These are phyloP conservation scores for Claviceps sp. DNA, from an alignment of 2,329 filamentous ascomycete species.

Conservation along the genomic window DNA sequence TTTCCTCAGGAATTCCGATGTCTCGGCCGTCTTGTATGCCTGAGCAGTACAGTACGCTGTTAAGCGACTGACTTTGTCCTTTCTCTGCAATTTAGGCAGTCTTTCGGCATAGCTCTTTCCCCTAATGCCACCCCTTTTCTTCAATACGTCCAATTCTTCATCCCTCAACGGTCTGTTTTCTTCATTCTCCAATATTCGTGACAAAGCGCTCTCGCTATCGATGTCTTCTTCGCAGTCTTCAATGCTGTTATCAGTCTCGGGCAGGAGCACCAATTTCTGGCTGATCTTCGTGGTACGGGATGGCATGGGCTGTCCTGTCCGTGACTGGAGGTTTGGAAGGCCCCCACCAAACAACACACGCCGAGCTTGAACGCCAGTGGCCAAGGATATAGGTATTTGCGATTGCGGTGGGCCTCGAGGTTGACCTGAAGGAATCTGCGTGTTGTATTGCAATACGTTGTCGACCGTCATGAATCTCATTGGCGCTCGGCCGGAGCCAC, in stretches of 20 bases:
- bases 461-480: slow-evolving; percentile 83
- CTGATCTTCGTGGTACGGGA: slow-evolving; percentile 86
- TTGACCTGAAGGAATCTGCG: slow-evolving; percentile 90
- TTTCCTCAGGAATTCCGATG: slow-evolving; percentile 78
- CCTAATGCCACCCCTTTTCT: slow-evolving; percentile 45
- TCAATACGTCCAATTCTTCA: slow-evolving; percentile 52
- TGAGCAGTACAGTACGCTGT: slow-evolving; percentile 96
- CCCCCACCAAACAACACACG: slow-evolving; percentile 23
- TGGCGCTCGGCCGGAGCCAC: slow-evolving; percentile 23
- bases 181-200: slow-evolving; percentile 34
- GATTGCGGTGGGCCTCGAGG: slow-evolving; percentile 56
- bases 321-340: slow-evolving; percentile 26
- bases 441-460: slow-evolving; percentile 85
- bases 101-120: slow-evolving; percentile 92
- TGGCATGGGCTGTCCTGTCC: slow-evolving; percentile 51
- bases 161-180: slow-evolving; percentile 53
- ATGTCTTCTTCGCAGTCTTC: slow-evolving; percentile 43
- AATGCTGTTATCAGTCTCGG: slow-evolving; percentile 58
- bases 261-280: slow-evolving; percentile 90
- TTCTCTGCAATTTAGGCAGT: slow-evolving; percentile 73
- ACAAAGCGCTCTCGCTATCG: slow-evolving; percentile 28
- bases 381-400: slow-evolving; percentile 15
- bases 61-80: slow-evolving; percentile 76
- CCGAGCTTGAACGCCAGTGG: slow-evolving; percentile 6
- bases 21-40: slow-evolving; percentile 76